A percentile compares a stretch with the other conserved stretches of the same genome.
Conservation (phyloP, 306 rosid species). For the Heteromeles arbutifolia region DNA sequence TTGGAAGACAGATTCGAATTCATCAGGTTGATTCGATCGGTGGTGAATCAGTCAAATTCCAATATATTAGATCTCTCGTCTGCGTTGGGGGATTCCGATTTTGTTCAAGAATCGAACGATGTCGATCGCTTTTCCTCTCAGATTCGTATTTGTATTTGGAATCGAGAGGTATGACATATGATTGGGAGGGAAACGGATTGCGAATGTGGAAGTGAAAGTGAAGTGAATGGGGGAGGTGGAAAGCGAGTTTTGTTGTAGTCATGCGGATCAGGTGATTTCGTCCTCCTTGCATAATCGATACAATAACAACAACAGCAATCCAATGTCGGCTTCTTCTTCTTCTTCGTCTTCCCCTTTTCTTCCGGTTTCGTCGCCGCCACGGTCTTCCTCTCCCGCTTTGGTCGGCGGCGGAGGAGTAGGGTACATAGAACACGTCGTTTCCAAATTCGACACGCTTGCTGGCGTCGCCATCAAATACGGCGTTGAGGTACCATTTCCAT, state of each 20-base stretch:
- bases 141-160: neutral
- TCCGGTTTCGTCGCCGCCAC: conserved; percentile 8
- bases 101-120: neutral
- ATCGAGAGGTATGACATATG: neutral
- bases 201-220: neutral
- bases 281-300: neutral
- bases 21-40: neutral
- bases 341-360: neutral
- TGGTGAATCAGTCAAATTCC: neutral
- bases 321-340: conserved; percentile 17
- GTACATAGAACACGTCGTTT: conserved; percentile 56
- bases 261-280: conserved; percentile 1
- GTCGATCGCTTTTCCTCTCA: neutral
- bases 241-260: conserved; percentile 22
- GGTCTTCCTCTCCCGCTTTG: neutral
- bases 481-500: conserved; percentile 49
- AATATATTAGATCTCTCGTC: neutral
- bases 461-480: conserved; percentile 95
- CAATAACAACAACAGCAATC: neutral
- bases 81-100: neutral
- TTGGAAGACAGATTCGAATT: neutral
- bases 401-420: neutral
- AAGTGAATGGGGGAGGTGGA: conserved; percentile 29
- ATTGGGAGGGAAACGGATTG: neutral
- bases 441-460: conserved; percentile 79